Evolutionary conservation across 2,329 filamentous ascomycete species (phyloP).

Genomic region (Talaromyces atroroseus): DNA sequence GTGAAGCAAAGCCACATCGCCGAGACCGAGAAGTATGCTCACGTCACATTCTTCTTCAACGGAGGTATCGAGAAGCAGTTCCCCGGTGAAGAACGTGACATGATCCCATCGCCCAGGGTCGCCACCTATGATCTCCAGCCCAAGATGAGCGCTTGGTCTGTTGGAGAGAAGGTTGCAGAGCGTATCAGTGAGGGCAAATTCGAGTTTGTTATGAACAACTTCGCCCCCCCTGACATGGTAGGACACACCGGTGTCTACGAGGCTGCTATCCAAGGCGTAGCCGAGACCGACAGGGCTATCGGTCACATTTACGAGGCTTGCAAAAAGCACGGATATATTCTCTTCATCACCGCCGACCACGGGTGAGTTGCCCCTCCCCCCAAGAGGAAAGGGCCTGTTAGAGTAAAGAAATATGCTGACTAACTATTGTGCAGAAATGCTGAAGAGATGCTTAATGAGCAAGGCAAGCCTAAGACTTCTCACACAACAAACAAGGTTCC

Average conservation of each 20-base stretch:
- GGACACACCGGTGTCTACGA: conserved; percentile 97
- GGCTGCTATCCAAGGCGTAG: conserved; percentile 77
- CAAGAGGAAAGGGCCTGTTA: neutral
- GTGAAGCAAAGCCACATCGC: conserved; percentile 93
- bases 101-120: conserved; percentile 92
- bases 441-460: conserved; percentile 96
- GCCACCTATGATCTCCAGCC: conserved; percentile 88
- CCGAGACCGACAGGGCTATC: conserved; percentile 89
- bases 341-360: conserved; percentile 95
- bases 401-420: neutral
- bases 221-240: conserved; percentile 98
- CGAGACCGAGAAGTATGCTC: conserved; percentile 98
- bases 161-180: conserved; percentile 85
- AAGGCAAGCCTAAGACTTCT: conserved; percentile 94
- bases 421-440: conserved; percentile 58
- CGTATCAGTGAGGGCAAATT: conserved; percentile 78
- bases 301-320: conserved; percentile 87
- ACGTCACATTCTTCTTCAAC: conserved; percentile 99
- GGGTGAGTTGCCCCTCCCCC: conserved; percentile 59
- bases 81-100: conserved; percentile 82
- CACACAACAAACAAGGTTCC: conserved; percentile 98
- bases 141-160: conserved; percentile 88
- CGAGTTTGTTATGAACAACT: conserved; percentile 99
- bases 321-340: conserved; percentile 85
- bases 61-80: conserved; percentile 97